These are phyloP conservation scores for Citrus medica DNA, from an alignment of 345 rosid species.

Conservation along the genomic window DNA sequence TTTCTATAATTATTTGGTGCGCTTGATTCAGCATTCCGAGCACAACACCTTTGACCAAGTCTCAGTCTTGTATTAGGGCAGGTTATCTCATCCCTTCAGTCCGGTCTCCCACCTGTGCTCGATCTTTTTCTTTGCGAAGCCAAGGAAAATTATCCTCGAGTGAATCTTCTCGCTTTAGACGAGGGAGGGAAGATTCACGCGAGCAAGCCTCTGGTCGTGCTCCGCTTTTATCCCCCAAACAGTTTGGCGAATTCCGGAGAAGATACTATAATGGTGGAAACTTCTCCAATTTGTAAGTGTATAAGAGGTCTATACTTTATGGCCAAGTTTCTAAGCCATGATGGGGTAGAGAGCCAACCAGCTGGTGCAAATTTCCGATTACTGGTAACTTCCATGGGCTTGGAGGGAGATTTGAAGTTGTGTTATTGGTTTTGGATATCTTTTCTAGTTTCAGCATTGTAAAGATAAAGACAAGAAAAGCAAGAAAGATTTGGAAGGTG, in stretches of 20 bases:
- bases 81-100: too few species aligned
- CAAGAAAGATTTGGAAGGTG: not conserved
- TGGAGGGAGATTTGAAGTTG: constrained; percentile 25
- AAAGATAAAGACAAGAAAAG: not conserved
- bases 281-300: constrained; percentile 31
- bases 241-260: constrained; percentile 21
- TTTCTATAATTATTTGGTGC: too few species aligned
- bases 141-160: too few species aligned
- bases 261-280: constrained; percentile 20
- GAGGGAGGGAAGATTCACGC: too few species aligned
- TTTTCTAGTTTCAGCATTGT: not conserved
- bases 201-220: too few species aligned
- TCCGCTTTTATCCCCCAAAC: too few species aligned
- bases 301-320: constrained; percentile 32
- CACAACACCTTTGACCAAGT: too few species aligned
- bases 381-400: constrained; percentile 34
- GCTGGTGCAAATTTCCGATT: constrained; percentile 31
- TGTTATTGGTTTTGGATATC: not conserved
- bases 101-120: too few species aligned
- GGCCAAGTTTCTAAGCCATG: constrained; percentile 24
- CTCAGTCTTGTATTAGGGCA: too few species aligned
- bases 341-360: constrained; percentile 22
- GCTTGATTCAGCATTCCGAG: too few species aligned
- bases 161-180: too few species aligned
- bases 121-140: too few species aligned